A percentile compares a stretch with the other conserved stretches of the same genome.
Evolutionary conservation across 2,329 filamentous ascomycete species (phyloP).

Genomic region (Talaromyces sp.): DNA sequence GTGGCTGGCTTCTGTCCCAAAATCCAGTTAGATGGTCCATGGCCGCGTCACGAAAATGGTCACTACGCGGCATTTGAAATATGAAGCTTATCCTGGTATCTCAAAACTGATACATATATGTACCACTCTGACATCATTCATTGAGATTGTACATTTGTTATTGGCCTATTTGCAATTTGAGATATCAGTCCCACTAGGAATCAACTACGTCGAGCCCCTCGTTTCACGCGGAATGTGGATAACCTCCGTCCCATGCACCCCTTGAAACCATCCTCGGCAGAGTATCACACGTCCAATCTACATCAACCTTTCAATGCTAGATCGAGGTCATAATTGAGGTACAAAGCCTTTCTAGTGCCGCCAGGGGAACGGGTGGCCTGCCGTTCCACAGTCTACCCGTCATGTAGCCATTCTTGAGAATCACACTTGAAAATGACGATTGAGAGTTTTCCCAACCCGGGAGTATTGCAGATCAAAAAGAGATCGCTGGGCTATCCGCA

Average conservation of each 20-base stretch:
- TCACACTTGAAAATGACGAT: too few species aligned
- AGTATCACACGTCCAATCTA: neutral
- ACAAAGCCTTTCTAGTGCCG: too few species aligned
- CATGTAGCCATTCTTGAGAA: too few species aligned
- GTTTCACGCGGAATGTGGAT: conserved; percentile 2
- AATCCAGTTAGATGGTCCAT: neutral
- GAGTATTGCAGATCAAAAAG: neutral
- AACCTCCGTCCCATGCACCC: neutral
- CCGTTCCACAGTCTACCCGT: too few species aligned
- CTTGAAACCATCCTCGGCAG: neutral
- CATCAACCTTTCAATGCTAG: neutral
- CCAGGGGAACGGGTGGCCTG: too few species aligned
- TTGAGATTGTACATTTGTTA: neutral
- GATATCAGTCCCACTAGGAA: neutral
- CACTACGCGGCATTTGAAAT: neutral
- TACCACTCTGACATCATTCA: neutral
- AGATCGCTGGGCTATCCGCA: neutral
- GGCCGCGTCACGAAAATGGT: neutral
- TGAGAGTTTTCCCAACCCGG: neutral
- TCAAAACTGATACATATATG: neutral
- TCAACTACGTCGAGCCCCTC: neutral
- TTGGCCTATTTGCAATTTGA: neutral
- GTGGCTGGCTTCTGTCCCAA: neutral
- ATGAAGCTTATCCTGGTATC: conserved; percentile 1
- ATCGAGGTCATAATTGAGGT: neutral